Conservation (phyloP, 805 yeast species). For the Komagataella phaffii region DNA sequence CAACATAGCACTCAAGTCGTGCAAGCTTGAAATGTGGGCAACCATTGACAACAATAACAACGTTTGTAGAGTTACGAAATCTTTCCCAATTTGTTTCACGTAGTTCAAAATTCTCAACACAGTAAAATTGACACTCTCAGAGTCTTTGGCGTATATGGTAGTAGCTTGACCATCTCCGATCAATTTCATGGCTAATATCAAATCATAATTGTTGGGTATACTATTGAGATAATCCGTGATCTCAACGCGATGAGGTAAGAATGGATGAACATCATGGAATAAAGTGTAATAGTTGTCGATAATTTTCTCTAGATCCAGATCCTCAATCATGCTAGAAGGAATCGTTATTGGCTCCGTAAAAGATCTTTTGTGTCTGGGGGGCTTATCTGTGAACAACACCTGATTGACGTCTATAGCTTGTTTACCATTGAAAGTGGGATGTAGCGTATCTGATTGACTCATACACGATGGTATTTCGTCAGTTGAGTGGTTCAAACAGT, state of each 20-base stretch:
- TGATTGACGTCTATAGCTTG: background rate
- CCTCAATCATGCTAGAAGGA: slow-evolving; percentile 2
- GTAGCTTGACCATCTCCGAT: slow-evolving; percentile 34
- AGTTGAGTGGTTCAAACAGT: slow-evolving; percentile 14
- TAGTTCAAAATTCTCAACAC: slow-evolving; percentile 18
- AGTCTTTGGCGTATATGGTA: slow-evolving; percentile 21
- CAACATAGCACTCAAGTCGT: slow-evolving; percentile 27
- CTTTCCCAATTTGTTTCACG: slow-evolving; percentile 21
- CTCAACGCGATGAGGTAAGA: slow-evolving; percentile 26
- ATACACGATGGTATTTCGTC: slow-evolving; percentile 17
- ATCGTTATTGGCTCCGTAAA: slow-evolving; percentile 1
- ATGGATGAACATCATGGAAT: slow-evolving; percentile 32
- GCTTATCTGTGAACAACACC: slow-evolving; percentile 13
- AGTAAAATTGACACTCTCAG: slow-evolving; percentile 24
- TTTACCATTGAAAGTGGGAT: background rate
- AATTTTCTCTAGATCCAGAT: slow-evolving; percentile 13
- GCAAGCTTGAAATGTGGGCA: slow-evolving; percentile 38
- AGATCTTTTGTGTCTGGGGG: slow-evolving; percentile 16
- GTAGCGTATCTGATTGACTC: slow-evolving; percentile 3
- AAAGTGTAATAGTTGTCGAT: slow-evolving; percentile 19
- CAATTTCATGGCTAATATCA: slow-evolving; percentile 32
- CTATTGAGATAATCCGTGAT: slow-evolving; percentile 19
- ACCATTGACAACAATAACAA: slow-evolving; percentile 26
- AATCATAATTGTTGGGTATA: slow-evolving; percentile 23
- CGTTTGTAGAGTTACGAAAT: slow-evolving; percentile 29